A percentile compares a stretch with the other conserved stretches of the same genome.
Evolutionary conservation across 108 stramenopile species (phyloP).

Genomic region (Cyclotella cryptica): DNA sequence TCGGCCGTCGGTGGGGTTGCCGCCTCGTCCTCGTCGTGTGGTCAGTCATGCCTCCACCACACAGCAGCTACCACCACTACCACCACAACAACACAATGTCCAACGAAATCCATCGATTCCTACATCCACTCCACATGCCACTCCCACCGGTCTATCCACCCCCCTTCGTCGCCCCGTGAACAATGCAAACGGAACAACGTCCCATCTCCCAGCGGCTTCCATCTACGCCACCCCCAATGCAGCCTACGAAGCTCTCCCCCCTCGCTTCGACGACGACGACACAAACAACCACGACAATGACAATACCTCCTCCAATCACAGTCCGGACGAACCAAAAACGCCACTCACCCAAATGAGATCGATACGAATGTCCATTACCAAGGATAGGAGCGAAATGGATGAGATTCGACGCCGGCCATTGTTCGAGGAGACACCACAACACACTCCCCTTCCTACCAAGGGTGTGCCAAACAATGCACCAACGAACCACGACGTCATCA

Average conservation of each 20-base stretch:
- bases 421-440: too few relatives aligned
- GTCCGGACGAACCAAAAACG: constrained; percentile 31
- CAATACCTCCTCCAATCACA: background rate
- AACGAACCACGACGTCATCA: background rate
- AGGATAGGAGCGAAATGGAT: constrained; percentile 42
- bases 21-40: background rate
- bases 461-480: background rate
- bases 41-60: background rate
- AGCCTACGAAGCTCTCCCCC: background rate
- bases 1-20: background rate
- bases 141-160: background rate
- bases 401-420: constrained; percentile 10
- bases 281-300: background rate
- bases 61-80: background rate
- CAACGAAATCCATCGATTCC: too few relatives aligned
- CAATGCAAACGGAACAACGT: background rate
- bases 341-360: constrained; percentile 47
- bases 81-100: background rate
- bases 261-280: background rate
- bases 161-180: background rate
- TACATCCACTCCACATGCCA: background rate
- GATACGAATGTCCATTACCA: constrained; percentile 28
- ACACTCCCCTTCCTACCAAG: too few relatives aligned
- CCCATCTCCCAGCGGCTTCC: background rate
- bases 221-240: constrained; percentile 4